Evolutionary conservation across 1,139 yeast genomes (phyloP).

Genomic region (Diutina catenulata): DNA sequence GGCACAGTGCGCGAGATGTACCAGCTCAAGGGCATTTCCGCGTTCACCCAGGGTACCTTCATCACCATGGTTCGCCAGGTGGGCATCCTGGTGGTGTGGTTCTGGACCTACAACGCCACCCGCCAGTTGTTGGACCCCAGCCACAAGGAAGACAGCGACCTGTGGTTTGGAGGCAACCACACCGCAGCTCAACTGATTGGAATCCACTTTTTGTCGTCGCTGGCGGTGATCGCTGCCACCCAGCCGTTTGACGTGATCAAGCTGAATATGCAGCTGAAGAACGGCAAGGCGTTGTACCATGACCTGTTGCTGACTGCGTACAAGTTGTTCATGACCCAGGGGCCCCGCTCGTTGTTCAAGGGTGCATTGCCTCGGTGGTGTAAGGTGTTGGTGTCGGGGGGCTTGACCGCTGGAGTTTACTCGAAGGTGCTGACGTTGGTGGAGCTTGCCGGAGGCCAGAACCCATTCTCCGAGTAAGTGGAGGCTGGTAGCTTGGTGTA

Average conservation of each 20-base stretch:
- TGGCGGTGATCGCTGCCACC: constrained; percentile 63
- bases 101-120: constrained; percentile 69
- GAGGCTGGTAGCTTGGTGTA: not conserved
- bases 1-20: constrained; percentile 58
- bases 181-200: constrained; percentile 34
- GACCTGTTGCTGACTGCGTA: constrained; percentile 69
- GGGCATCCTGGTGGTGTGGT: constrained; percentile 70
- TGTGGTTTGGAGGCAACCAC: constrained; percentile 39
- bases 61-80: constrained; percentile 76
- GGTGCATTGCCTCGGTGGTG: constrained; percentile 75
- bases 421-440: not conserved
- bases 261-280: constrained; percentile 76
- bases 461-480: not conserved
- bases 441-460: not conserved
- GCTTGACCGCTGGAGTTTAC: constrained; percentile 42
- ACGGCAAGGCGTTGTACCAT: constrained; percentile 48
- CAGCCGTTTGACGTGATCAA: constrained; percentile 90
- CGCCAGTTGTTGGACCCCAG: constrained; percentile 59
- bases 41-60: constrained; percentile 71
- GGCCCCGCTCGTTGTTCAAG: constrained; percentile 52
- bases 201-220: constrained; percentile 43
- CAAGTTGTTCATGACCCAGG: constrained; percentile 58
- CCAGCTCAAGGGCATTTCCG: constrained; percentile 59
- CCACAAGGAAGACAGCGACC: constrained; percentile 23
- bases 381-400: constrained; percentile 71